Percentiles rank a stretch among this genome's conserved stretches.
Evolutionary conservation across 2,329 filamentous ascomycete genomes (phyloP).

Genomic region (Zalaria obscura): DNA sequence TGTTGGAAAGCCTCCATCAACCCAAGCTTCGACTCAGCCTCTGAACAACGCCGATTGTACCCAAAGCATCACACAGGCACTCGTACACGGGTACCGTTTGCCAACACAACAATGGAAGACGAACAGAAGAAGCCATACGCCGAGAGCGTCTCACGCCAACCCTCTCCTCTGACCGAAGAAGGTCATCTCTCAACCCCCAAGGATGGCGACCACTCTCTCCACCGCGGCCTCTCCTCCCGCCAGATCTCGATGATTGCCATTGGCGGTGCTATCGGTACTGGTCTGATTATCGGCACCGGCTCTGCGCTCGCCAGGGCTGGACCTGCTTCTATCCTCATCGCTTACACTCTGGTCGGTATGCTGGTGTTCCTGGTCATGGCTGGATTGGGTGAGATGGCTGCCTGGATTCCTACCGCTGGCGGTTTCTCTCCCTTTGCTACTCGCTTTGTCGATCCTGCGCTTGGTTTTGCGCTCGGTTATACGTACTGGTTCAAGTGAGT

Average conservation of each 20-base stretch:
- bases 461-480: slow-evolving; percentile 64
- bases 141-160: no score
- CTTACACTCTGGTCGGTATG: slow-evolving; percentile 53
- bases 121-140: no score
- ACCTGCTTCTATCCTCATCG: slow-evolving; percentile 56
- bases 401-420: slow-evolving; percentile 63
- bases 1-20: no score
- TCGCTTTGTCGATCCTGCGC: slow-evolving; percentile 65
- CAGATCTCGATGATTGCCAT: slow-evolving; percentile 55
- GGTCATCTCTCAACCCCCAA: not conserved
- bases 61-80: no score
- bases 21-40: no score
- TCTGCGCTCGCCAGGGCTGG: slow-evolving; percentile 34
- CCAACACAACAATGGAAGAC: no score
- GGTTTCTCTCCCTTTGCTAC: slow-evolving; percentile 73
- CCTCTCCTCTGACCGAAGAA: not conserved
- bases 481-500: not conserved
- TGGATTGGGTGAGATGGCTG: slow-evolving; percentile 70
- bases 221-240: slow-evolving; percentile 38
- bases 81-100: no score
- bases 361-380: slow-evolving; percentile 74
- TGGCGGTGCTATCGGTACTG: slow-evolving; percentile 60
- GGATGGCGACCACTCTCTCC: slow-evolving; percentile 21
- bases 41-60: no score
- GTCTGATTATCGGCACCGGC: slow-evolving; percentile 55